Conservation (phyloP, 352 stramenopile genomes). For the Phytophthora pluvialis region DNA sequence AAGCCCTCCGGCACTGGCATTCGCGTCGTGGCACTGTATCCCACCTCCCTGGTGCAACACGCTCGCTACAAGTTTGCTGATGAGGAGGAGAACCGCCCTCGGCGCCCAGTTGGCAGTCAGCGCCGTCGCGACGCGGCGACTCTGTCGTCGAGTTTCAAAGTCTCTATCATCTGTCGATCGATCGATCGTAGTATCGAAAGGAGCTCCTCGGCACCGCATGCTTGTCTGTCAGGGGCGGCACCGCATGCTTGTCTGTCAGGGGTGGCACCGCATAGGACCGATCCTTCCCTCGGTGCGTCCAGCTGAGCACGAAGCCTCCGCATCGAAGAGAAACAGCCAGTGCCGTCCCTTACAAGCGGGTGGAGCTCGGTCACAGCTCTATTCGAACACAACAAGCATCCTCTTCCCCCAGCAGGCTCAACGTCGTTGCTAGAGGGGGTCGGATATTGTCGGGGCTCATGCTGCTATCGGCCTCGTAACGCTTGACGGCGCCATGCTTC, state of each 20-base stretch:
- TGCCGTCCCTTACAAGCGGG: not conserved
- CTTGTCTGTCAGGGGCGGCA: too few species aligned
- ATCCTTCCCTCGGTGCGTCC: not conserved
- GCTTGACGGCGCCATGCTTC: constrained; percentile 1
- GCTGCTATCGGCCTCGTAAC: not conserved
- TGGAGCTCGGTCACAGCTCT: not conserved
- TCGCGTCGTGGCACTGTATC: too few species aligned
- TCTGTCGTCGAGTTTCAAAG: constrained; percentile 5
- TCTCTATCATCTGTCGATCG: not conserved
- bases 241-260: too few species aligned
- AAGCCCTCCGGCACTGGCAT: not conserved
- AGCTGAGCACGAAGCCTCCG: not conserved
- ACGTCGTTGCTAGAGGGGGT: not conserved
- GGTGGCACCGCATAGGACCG: too few species aligned
- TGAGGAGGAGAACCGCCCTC: not conserved
- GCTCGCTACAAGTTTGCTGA: not conserved
- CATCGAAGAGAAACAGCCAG: not conserved
- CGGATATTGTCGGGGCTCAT: not conserved
- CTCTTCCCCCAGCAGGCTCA: not conserved
- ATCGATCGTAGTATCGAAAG: not conserved
- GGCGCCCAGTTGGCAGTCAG: constrained; percentile 9
- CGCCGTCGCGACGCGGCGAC: not conserved
- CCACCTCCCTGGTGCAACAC: too few species aligned
- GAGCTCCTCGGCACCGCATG: too few species aligned
- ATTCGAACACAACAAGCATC: not conserved